A percentile compares a stretch with the other conserved stretches of the same genome.
These are phyloP conservation scores for Cucurbita ficifolia DNA, from an alignment of 306 rosid species.

Conservation along the genomic window DNA sequence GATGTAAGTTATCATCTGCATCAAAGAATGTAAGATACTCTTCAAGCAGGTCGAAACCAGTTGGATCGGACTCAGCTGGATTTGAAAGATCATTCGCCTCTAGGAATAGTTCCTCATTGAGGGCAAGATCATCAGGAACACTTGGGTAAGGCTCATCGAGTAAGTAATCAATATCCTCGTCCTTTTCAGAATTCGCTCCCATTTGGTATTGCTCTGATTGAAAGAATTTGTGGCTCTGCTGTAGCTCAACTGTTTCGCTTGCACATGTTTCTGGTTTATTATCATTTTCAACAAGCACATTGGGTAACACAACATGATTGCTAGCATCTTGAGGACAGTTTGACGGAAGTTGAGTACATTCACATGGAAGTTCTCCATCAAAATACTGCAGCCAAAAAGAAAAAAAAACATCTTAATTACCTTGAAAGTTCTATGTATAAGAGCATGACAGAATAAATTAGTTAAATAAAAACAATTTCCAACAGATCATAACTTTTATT, in stretches of 20 bases:
- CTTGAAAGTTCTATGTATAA: neutral
- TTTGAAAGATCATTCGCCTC: conserved; percentile 50
- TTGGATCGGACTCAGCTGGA: conserved; percentile 24
- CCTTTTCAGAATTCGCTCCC: conserved; percentile 9
- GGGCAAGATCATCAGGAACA: conserved; percentile 13
- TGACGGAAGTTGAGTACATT: conserved; percentile 13
- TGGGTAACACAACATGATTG: conserved; percentile 25
- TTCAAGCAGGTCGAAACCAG: conserved; percentile 31
- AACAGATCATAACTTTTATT: neutral
- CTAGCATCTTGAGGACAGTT: conserved; percentile 42
- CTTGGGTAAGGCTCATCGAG: conserved; percentile 21
- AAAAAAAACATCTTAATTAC: neutral
- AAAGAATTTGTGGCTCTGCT: conserved; percentile 2
- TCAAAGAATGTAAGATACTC: conserved; percentile 44
- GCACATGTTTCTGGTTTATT: conserved; percentile 16
- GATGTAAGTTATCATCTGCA: conserved; percentile 27
- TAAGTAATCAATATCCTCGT: conserved; percentile 10
- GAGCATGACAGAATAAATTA: neutral
- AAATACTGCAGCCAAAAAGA: conserved; percentile 21
- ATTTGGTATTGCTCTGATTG: conserved; percentile 24
- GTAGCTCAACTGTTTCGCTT: conserved; percentile 13
- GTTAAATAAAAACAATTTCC: neutral
- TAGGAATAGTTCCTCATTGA: conserved; percentile 33
- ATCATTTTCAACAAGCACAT: conserved; percentile 21
- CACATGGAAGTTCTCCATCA: conserved; percentile 12